These are phyloP conservation scores for Bryoerythrophyllum caledonicum DNA, from an alignment of 225 moss, liverwort and hornwort genomes.

Conservation along the genomic window DNA sequence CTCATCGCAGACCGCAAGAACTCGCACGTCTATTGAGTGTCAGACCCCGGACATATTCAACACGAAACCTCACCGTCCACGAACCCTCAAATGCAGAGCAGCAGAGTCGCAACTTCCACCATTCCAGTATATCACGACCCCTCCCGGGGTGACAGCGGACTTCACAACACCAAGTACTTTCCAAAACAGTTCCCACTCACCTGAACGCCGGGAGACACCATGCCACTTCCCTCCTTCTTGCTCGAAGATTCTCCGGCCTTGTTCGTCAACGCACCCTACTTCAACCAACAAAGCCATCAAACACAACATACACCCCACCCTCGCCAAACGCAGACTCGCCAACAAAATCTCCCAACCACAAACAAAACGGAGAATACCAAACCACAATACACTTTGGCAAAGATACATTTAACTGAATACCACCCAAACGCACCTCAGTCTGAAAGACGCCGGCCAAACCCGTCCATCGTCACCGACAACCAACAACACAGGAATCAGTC, in stretches of 20 bases:
- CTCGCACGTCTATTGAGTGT: not conserved
- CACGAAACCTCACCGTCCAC: too few species aligned
- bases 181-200: not conserved
- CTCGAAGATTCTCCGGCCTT: constrained; percentile 77
- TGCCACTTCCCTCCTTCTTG: constrained; percentile 75
- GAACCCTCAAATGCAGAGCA: not conserved
- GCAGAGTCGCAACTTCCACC: not conserved
- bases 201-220: constrained; percentile 63
- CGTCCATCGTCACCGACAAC: constrained; percentile 16
- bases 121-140: not conserved
- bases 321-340: not conserved
- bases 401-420: not conserved
- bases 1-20: not conserved
- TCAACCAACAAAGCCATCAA: constrained; percentile 25
- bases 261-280: constrained; percentile 71
- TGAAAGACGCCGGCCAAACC: constrained; percentile 15
- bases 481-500: constrained; percentile 25
- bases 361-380: not conserved
- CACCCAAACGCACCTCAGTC: constrained; percentile 47
- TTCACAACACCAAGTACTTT: not conserved
- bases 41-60: not conserved
- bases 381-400: too few species aligned
- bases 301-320: not conserved
- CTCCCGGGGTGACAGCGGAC: not conserved
- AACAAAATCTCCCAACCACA: not conserved